Base-by-base conservation (phyloP, 352 stramenopile genomes). In the Pythium aristosporum region DNA sequence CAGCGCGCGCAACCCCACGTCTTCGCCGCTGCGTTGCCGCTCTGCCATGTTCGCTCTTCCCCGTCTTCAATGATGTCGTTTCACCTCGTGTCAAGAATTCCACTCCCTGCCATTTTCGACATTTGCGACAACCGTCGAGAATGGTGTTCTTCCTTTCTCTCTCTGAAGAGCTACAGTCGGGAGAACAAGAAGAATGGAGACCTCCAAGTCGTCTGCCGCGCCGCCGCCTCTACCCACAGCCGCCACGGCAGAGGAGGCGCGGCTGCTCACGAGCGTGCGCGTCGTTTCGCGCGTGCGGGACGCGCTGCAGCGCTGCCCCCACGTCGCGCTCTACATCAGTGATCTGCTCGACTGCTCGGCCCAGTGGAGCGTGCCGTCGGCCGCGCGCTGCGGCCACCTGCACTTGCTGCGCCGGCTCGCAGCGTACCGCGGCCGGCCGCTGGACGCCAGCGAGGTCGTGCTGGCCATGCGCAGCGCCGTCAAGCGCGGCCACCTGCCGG, bases 391-490 rank as follows among this genome's bases (percentile, higher is more conserved):
- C 32, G 83, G 83, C n/a, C 75, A 80, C 65, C 53, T 75, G 58
- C 73, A 76, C 61, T 68, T 89, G 57, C 74, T 89, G 15, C 56
- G 84, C 55, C 77, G 72, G 2, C 63, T 92, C 30, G 74, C 76
- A 5, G 66, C 62, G 32, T 64, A 65, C 32, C 71, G 82, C 43
- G 43, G 37, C 20, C 21, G 57, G 20, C 67, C 72, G 9, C 74
- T 90, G 32, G 71, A 74, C 30, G 63, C 77, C 21, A 73, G 72
- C 13, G 74, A 92, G 43, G 69, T 92, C 18, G 83, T 90, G 66
- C 87, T 83, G 74, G 79, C 77, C 15, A 78, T 89, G 50, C 79
- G 83, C 49, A 85, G 71, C 16, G 85, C 85, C 10, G 82, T 85
- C 5, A 85, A 92, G 69, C 72, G 79, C n/a, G 83, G 83, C 41